Evolutionary conservation across 108 stramenopile species (phyloP), one percentile per base, ranked within the genome.

Genomic region (Chaetoceros muelleri): DNA sequence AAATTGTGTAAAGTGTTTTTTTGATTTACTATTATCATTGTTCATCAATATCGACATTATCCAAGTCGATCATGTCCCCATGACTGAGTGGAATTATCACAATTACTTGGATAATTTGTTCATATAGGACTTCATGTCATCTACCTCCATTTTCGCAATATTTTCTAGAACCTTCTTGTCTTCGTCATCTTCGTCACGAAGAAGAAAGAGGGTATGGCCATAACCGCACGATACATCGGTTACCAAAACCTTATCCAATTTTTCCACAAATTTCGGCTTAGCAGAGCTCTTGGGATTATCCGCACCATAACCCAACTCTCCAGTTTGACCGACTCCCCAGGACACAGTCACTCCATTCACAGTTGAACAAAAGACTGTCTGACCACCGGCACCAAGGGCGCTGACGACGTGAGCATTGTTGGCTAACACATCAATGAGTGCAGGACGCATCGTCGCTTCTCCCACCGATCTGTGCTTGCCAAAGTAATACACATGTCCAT

Each of bases 401-500:
- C 66, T 68, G 26, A 81, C 85, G 18, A 80, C 79, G 71, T 90
- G 88, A 26, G 67, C 72, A 60, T 94, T 94, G 57, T 90, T 88
- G 30, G 93, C 93, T 59, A 94, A 64, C 3, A 72, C 84, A 55
- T 92, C 53, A 20, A 79, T 49, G 26, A 94, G 50, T 25, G 72
- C 56, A 0, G 88, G 88, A 21, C 81, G 72, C 93, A 94, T 90
- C 34, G 62, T 75, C 19, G 93, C 93, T 65, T 94, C 93, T 0
- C 73, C 78, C 27, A 59, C 69, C 48, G 65, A 44, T 21, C 78
- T 66, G 63, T 88, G 88, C 59, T 80, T 85, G 13, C 88, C 93
- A 67, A 74, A 81, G 68, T 90, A 94, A 61, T 94, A 94, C 2
- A 88, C 86, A 55, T 94, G 93, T 18, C 93, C 88, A 44, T 67